Evolutionary conservation across 139 green algal species (phyloP), one percentile per base, ranked within the genome.

Genomic region (Coelastrella sp.): DNA sequence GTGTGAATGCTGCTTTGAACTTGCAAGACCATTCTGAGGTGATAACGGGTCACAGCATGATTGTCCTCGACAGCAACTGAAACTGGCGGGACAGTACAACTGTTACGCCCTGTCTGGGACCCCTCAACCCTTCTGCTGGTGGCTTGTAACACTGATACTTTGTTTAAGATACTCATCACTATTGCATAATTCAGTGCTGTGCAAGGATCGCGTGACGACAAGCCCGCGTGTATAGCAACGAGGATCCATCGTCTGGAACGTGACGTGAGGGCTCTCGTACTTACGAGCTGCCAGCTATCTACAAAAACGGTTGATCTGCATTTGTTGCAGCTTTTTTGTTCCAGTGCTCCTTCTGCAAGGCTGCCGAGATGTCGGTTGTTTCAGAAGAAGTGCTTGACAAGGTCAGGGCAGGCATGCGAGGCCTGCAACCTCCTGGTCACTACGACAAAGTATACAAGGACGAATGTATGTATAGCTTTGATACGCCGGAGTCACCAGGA

Each of bases 401-500:
- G 30, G 79, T 85, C 32, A 38, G 79, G 43, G 23, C 25, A 32
- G 79, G 79, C 45, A 85, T 85, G 79, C 79, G 69, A 2, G 81
- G 81, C 37, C 40, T 93, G 25, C 79, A 84, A 34, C 27, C 83
- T 3, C 85, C 93, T 6, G 27, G 27, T 5, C 79, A 91, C 35
- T 89, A 85, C 37, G 92, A 96, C 74, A 91, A 92, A 69, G 96
- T 98, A 3, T 96, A 95, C 89, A 98, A 98, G 85, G 95, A 98
- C 43, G 96, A 98, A 88, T 98, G 95, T 88, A 93, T 94, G 81
- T 98, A 95, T 80, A 94, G 87, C 71, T 99, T 97, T 85, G 96
- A 96, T 37, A 94, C 89, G 0, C 89, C 93, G 5, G 82, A 96
- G 64, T 96, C 93, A 0, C 85, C 87, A 4, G 92, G 91, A 0